Evolutionary conservation across 140 eudicot species (phyloP), one percentile per base, ranked within the genome.

Genomic region (Cichorium intybus): DNA sequence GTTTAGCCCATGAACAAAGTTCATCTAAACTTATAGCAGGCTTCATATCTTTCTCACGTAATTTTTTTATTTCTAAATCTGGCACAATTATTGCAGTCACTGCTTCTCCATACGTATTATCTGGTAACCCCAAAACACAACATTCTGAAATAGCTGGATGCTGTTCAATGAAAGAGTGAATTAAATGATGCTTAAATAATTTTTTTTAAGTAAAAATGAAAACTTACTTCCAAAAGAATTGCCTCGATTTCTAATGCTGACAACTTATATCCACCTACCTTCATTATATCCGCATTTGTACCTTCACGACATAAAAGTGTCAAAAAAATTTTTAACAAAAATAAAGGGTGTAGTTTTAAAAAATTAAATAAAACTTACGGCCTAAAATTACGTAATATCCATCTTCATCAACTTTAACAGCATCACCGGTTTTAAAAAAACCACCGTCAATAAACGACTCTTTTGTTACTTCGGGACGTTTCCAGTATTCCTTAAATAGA

Each of bases 191-290:
- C n/a, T n/a, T n/a, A n/a, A n/a, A n/a, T n/a, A n/a, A n/a, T n/a
- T n/a, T n/a, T n/a, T n/a, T n/a, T n/a, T n/a, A n/a, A n/a, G n/a
- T n/a, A n/a, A n/a, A n/a, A n/a, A n/a, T n/a, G 47, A 63, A 5
- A 53, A 73, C 71, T 75, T 71, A 89, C 99, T 82, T 89, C 99
- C 10, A 93, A 68, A 41, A 93, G 86, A 80, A 82, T 84, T 33
- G 99, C 95, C 76, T 93, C 99, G 14, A 93, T 93, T 82, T 93
- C 99, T 70, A 93, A 80, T 24, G 99, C 99, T 7, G 99, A 93
- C 68, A 93, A 76, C 70, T 93, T 93, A 79, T 88, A 93, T 34
- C 99, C 99, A 53, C 99, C 99, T 5, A 86, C 95, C 76, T 93
- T 93, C 97, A 93, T 88, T 24, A 93, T 93, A 67, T 93, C 99